A percentile compares a stretch with the other conserved stretches of the same genome.
phyloP scores from a whole-genome alignment of 2,329 filamentous ascomycete species.

The Gnomoniopsis sp. region DNA sequence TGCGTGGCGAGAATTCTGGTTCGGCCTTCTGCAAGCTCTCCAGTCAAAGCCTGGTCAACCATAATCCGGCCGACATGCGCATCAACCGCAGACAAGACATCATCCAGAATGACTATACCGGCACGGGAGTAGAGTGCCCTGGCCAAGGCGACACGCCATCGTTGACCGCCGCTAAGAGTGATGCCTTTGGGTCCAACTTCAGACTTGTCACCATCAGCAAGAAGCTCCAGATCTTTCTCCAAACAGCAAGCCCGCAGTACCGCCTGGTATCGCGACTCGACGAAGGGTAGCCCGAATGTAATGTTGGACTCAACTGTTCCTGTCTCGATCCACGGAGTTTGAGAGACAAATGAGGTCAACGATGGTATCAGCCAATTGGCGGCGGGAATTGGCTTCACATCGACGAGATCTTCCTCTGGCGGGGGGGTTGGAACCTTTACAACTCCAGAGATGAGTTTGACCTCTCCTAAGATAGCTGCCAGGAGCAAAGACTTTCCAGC shows the following conservation, averaged over 20 bases:
- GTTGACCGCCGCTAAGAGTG: constrained; percentile 42
- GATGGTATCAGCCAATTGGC: constrained; percentile 33
- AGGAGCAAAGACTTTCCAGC: constrained; percentile 37
- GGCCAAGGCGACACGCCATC: constrained; percentile 42
- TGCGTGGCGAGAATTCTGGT: constrained; percentile 65
- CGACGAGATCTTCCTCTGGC: constrained; percentile 20
- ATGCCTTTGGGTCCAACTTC: constrained; percentile 41
- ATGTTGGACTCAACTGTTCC: constrained; percentile 43
- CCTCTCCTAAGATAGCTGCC: constrained; percentile 36
- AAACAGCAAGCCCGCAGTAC: constrained; percentile 45
- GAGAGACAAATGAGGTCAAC: constrained; percentile 42
- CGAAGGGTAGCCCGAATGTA: constrained; percentile 38
- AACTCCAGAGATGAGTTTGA: constrained; percentile 31
- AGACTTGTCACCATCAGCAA: constrained; percentile 40
- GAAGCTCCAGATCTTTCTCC: constrained; percentile 38
- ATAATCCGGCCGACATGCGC: constrained; percentile 44
- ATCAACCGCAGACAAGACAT: constrained; percentile 48
- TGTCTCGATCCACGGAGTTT: constrained; percentile 46
- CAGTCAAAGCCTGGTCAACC: constrained; percentile 47
- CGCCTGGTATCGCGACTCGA: constrained; percentile 38
- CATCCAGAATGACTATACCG: constrained; percentile 43
- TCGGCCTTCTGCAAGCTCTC: constrained; percentile 46
- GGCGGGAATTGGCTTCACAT: constrained; percentile 20
- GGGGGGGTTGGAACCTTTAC: constrained; percentile 27
- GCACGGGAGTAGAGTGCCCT: constrained; percentile 43